A percentile compares a stretch with the other conserved stretches of the same genome.
Evolutionary conservation across 129 eudicot species (phyloP).

Genomic region (Gnaphalium uliginosum): DNA sequence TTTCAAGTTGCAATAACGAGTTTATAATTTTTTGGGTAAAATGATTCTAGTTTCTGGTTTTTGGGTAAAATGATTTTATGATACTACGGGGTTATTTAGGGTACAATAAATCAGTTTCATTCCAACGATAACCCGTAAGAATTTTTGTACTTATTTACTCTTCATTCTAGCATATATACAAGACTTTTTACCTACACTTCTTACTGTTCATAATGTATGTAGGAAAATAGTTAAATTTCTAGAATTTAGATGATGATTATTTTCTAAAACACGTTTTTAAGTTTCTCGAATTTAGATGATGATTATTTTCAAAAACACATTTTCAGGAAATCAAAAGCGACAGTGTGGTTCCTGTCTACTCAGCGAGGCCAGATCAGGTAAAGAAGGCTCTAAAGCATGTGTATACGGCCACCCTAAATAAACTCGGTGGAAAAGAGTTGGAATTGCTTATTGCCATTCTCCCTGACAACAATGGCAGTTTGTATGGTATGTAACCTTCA

Average conservation of each 20-base stretch:
- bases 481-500: slow-evolving; percentile 51
- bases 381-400: slow-evolving; percentile 63
- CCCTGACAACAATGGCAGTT: slow-evolving; percentile 74
- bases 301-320: no score
- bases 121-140: neutral
- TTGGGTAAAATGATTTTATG: no score
- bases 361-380: slow-evolving; percentile 73
- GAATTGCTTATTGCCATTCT: slow-evolving; percentile 74
- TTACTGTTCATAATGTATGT: neutral
- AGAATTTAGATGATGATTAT: no score
- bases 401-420: slow-evolving; percentile 45
- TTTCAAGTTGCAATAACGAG: neutral
- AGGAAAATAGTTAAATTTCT: no score
- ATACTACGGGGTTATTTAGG: neutral
- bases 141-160: no score
- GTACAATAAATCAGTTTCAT: neutral
- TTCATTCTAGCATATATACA: neutral
- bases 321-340: slow-evolving; percentile 69
- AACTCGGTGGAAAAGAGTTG: slow-evolving; percentile 60
- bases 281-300: no score
- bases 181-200: neutral
- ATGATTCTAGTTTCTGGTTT: no score
- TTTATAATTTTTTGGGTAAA: neutral
- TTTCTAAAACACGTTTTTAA: no score
- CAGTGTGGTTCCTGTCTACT: slow-evolving; percentile 56